Evolutionary conservation across 257 asterid species (phyloP).

Genomic region (Solanum chilense): DNA sequence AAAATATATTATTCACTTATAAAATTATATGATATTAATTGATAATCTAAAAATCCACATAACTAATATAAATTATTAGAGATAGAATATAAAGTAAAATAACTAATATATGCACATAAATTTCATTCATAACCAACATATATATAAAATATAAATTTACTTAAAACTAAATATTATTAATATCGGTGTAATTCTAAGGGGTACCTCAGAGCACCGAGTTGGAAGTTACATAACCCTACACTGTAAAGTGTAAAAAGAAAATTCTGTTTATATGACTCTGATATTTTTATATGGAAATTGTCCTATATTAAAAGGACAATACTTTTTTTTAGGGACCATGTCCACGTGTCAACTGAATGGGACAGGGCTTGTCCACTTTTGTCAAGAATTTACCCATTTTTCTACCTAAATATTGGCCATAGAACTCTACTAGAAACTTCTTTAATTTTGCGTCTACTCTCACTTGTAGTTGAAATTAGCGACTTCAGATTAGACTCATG

Average conservation of each 20-base stretch:
- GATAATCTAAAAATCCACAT: too few relatives aligned
- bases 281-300: background rate
- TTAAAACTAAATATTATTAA: too few relatives aligned
- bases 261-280: background rate
- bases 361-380: background rate
- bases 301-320: background rate
- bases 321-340: background rate
- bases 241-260: background rate
- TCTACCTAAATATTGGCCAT: background rate
- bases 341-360: background rate
- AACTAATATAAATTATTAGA: too few relatives aligned
- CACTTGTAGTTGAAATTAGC: background rate
- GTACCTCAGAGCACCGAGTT: background rate
- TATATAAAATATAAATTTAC: too few relatives aligned
- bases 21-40: too few relatives aligned
- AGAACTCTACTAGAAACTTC: background rate
- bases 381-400: background rate
- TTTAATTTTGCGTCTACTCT: background rate
- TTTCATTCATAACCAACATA: too few relatives aligned
- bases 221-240: background rate
- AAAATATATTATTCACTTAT: too few relatives aligned
- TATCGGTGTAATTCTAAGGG: fast-evolving
- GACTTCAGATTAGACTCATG: background rate
- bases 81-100: too few relatives aligned
- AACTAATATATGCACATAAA: background rate